phyloP scores from a whole-genome alignment of 78 protist species.

The Pigoraptor vietnamica region DNA sequence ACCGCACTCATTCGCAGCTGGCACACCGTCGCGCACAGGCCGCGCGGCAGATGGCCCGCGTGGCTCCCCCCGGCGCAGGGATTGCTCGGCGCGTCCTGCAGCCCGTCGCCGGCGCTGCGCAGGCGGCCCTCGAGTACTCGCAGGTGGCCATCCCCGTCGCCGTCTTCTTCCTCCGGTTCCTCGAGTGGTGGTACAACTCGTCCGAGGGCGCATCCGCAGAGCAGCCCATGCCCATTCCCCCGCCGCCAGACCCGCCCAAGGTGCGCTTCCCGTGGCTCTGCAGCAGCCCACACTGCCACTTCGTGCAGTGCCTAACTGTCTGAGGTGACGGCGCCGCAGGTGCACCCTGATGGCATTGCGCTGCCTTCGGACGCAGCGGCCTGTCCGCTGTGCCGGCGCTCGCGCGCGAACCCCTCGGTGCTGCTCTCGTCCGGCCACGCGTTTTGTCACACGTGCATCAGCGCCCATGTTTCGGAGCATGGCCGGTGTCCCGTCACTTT shows the following conservation, averaged over 20 bases:
- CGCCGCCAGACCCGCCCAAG: not conserved
- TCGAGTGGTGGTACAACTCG: slow-evolving; percentile 1
- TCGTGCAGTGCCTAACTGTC: too few relatives aligned
- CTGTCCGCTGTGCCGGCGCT: not conserved
- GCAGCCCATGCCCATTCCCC: not conserved
- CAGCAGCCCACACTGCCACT: too few relatives aligned
- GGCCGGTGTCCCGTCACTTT: not conserved
- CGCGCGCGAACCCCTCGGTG: not conserved
- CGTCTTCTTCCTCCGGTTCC: not conserved
- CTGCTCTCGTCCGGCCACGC: not conserved
- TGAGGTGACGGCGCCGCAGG: too few relatives aligned
- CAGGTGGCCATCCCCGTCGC: not conserved
- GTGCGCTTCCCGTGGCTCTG: not conserved
- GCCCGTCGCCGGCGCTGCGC: not conserved
- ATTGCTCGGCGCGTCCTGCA: not conserved
- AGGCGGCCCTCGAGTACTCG: not conserved
- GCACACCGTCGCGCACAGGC: not conserved
- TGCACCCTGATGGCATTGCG: not conserved
- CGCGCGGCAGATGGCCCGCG: not conserved
- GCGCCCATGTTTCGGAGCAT: not conserved
- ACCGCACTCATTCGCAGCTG: not conserved
- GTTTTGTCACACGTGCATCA: not conserved
- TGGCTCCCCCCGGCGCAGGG: not conserved
- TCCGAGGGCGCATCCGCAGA: not conserved
- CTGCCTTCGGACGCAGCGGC: not conserved